A percentile compares a stretch with the other conserved stretches of the same genome.
Evolutionary conservation across 2,329 filamentous ascomycete species (phyloP).

Genomic region (Cercospora berteroae): DNA sequence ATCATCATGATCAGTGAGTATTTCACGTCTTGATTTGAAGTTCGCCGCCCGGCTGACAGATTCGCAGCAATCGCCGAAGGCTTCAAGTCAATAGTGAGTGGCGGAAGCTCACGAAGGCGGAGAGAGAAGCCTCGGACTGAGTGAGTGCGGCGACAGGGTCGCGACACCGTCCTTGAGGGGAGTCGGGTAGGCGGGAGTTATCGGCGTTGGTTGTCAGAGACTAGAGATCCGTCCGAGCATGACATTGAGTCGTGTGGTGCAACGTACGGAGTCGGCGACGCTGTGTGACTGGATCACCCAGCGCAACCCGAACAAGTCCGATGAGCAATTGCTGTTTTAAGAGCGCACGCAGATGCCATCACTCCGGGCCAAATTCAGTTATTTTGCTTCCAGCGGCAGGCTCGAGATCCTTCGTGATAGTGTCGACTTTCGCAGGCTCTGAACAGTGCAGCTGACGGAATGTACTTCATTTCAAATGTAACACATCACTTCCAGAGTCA

Average conservation of each 20-base stretch:
- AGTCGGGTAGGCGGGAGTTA: not conserved
- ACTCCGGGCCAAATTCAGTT: not conserved
- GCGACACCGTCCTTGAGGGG: not conserved
- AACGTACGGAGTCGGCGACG: constrained; percentile 4
- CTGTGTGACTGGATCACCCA: not conserved
- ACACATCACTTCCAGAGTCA: constrained; percentile 77
- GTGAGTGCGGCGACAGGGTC: not conserved
- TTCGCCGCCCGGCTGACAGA: not conserved
- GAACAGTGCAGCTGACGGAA: not conserved
- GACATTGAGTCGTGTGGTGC: not conserved
- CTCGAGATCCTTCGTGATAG: not conserved
- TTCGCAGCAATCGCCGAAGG: constrained; percentile 26
- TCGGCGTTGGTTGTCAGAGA: not conserved
- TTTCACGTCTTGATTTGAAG: not conserved
- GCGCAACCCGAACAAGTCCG: constrained; percentile 22
- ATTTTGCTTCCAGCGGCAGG: not conserved
- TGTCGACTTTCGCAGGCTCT: not conserved
- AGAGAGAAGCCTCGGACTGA: constrained; percentile 9
- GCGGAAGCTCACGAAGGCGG: constrained; percentile 18
- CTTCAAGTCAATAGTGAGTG: constrained; percentile 26
- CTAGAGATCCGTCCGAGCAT: too few species aligned
- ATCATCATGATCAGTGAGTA: constrained; percentile 29
- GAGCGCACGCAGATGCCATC: not conserved
- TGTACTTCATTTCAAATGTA: constrained; percentile 53
- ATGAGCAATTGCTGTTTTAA: not conserved